phyloP scores from a whole-genome alignment of 179 eudicot species.

The Corrigiola litoralis region DNA sequence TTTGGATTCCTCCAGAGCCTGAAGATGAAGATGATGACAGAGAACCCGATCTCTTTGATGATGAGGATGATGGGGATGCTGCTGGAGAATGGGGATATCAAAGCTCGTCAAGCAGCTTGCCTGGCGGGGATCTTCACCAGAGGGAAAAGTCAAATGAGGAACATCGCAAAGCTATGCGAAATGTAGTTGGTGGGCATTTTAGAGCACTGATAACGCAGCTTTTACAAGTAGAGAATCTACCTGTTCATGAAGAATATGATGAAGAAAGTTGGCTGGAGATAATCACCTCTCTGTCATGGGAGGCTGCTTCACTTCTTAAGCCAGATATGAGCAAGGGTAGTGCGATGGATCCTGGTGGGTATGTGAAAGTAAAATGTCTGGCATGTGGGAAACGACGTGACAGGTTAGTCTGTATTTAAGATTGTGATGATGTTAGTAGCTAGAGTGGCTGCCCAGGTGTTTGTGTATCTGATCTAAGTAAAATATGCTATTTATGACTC shows the following conservation, averaged over 20 bases:
- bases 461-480: not conserved
- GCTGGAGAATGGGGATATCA: constrained; percentile 46
- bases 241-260: constrained; percentile 30
- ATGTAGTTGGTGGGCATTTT: constrained; percentile 48
- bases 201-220: constrained; percentile 44
- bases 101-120: constrained; percentile 32
- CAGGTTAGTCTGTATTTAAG: constrained; percentile 34
- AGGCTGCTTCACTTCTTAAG: constrained; percentile 52
- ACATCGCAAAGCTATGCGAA: constrained; percentile 40
- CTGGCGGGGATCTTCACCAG: constrained; percentile 28
- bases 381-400: constrained; percentile 44
- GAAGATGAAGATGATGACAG: constrained; percentile 44
- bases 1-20: constrained; percentile 55
- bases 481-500: not conserved
- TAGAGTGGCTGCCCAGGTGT: not conserved
- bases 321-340: constrained; percentile 50
- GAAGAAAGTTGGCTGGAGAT: constrained; percentile 49
- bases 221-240: constrained; percentile 41
- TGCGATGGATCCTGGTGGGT: constrained; percentile 55
- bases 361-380: constrained; percentile 49
- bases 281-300: constrained; percentile 46
- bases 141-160: constrained; percentile 43
- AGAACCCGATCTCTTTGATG: constrained; percentile 29
- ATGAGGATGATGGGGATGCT: constrained; percentile 33
- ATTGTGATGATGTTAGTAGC: not conserved